Base-by-base conservation (phyloP, 805 yeast genomes). In the Cyberlindnera amylophila region DNA sequence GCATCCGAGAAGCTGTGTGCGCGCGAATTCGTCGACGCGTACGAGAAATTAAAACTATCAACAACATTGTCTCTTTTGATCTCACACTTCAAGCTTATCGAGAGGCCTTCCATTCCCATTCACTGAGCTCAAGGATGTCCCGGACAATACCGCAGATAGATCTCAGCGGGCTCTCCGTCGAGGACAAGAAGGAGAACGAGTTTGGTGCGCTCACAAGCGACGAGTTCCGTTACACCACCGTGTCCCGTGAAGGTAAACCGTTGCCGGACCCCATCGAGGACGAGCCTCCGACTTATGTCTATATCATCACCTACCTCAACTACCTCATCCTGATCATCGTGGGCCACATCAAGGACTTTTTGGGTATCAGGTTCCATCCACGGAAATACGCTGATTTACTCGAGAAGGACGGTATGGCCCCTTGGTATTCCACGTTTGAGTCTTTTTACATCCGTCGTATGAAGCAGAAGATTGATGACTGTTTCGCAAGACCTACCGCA, bases 351-450 rank as follows among this genome's bases (percentile, higher is more conserved):
- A 81, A 89, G 53, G 99, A 93, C 66, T 91, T 82, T 62, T 74
- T 88, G 46, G 96, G 96, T 42, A 77, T 83, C 59, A 66, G 71
- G 17, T 85, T 90, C 64, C 75, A 74, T 58, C 84, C 86, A 15
- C 73, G 76, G 39, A 75, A 72, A 41, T 85, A 83, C 55, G 67
- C 65, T 32, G 85, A 83, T 50, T 71, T 90, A 45, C 64, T 82
- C 39, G 91, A 86, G 57, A 73, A 75, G 50, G 81, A 91, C 61
- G 99, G 99, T 2, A 81, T 86, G 57, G 97, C 99, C 27, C 98
- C 99, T 23, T 85, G 96, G 84, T 86, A 84, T 55, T 85, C 93
- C 19, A 91, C 89, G 36, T 89, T 91, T 61, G 99, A 93, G 65
- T 80, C 86, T 50, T 95, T 93, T 62, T 93, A 90, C 64, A 83